Evolutionary conservation across 768 basidiomycete species (phyloP), one percentile per base, ranked within the genome.

Genomic region (Cantharellus anzutake): DNA sequence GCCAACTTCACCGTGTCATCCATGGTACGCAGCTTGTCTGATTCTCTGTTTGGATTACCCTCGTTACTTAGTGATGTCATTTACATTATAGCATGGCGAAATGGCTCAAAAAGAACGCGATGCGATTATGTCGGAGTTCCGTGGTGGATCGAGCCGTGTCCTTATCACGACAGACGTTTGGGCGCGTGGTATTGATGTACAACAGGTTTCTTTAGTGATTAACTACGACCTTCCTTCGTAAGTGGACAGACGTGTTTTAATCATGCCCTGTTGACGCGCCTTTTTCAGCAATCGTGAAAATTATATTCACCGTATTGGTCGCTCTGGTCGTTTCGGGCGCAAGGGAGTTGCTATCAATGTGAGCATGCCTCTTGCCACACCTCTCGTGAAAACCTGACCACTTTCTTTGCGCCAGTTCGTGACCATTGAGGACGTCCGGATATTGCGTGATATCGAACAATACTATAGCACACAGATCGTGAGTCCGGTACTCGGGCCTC

Each of bases 311-410:
- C 88, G 96, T 68, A 98, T 98, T 69, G 96, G 96, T 72, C 91
- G 96, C 63, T 96, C 93, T 61, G 96, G 96, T 69, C 91, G 96
- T 61, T 98, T 98, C 74, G 96, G 96, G 66, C 79, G 96, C 66
- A 99, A 99, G 74, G 96, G 94, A 78, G 96, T 98, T 62, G 96
- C 96, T 51, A 98, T 99, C 74, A 99, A 98, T 73, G 93, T 96
- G 68, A 50, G 84, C 73, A 40, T 41, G 40, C 34, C 51, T 34
- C 37, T 38, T 48, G 2, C 40, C 40, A 41, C 35, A 4, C 7
- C 37, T 42, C 42, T 14, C 34, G n/a, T 35, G 4, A n/a, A 41
- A 14, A 4, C 5, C 4, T 34, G 14, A 42, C 60, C 41, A 40
- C 39, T 34, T 44, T 53, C 41, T n/a, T 59, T 62, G 64, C 53